A percentile compares a stretch with the other conserved stretches of the same genome.
Evolutionary conservation across 2,329 filamentous ascomycete species (phyloP).

Genomic region (Calonectria ilicicola): DNA sequence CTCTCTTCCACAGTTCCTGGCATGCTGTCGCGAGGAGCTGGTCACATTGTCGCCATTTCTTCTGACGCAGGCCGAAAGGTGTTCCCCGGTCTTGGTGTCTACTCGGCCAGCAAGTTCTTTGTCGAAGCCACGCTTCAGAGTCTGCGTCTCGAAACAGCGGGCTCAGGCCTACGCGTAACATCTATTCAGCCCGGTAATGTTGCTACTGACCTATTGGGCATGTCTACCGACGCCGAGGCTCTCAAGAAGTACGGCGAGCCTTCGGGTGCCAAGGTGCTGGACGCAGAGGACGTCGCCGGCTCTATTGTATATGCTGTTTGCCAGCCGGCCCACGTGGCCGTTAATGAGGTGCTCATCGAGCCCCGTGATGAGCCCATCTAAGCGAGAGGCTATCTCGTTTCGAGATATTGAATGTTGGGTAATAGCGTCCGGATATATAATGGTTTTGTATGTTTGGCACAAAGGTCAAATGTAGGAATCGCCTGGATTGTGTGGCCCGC

Average conservation of each 20-base stretch:
- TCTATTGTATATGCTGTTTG: constrained; percentile 80
- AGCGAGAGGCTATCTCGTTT: constrained; percentile 10
- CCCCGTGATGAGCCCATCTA: constrained; percentile 81
- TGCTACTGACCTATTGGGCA: constrained; percentile 77
- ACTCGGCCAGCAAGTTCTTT: constrained; percentile 88
- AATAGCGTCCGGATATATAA: background rate
- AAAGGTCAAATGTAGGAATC: background rate
- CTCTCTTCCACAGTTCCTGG: constrained; percentile 76
- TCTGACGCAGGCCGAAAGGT: constrained; percentile 86
- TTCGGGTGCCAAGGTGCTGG: constrained; percentile 79
- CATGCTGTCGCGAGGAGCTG: constrained; percentile 77
- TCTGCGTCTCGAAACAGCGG: constrained; percentile 80
- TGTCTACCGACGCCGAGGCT: constrained; percentile 82
- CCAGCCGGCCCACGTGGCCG: constrained; percentile 80
- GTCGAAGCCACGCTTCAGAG: constrained; percentile 84
- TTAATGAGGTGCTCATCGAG: constrained; percentile 86
- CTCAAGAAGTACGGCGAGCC: constrained; percentile 84
- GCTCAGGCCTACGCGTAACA: constrained; percentile 78
- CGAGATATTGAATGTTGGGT: background rate
- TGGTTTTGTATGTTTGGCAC: background rate
- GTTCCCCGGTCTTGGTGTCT: constrained; percentile 84
- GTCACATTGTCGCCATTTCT: constrained; percentile 84
- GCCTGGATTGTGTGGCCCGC: constrained; percentile 31
- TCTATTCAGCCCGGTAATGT: constrained; percentile 83
- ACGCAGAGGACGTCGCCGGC: constrained; percentile 77